Percentiles rank a stretch among this genome's conserved stretches.
These are phyloP conservation scores for Ceratobasidium sp. DNA, from an alignment of 1,284 basidiomycete species.

Conservation along the genomic window DNA sequence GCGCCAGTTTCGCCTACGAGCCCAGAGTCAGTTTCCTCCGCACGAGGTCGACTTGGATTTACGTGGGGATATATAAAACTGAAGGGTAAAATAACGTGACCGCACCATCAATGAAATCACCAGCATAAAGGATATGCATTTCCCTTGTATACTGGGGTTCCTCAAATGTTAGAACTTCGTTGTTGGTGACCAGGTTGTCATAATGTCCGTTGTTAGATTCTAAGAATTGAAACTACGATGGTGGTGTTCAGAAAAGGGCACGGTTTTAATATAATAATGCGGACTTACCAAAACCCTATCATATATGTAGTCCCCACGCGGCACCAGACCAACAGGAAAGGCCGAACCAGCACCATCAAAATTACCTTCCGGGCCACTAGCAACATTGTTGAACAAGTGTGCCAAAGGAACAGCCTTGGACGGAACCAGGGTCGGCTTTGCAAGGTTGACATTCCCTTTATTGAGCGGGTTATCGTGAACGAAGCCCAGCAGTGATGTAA, in stretches of 20 bases:
- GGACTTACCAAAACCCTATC: constrained; percentile 16
- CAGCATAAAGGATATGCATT: constrained; percentile 50
- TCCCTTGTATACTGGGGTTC: constrained; percentile 45
- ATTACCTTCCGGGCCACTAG: constrained; percentile 39
- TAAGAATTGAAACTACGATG: constrained; percentile 16
- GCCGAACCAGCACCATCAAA: constrained; percentile 36
- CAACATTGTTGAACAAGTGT: constrained; percentile 32
- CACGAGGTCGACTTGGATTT: background rate
- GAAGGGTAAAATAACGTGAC: background rate
- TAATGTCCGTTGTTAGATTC: background rate
- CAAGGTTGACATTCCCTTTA: background rate
- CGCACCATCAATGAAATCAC: constrained; percentile 49
- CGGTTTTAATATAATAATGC: background rate
- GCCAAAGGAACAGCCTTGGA: constrained; percentile 10
- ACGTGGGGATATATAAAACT: background rate
- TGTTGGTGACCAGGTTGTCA: constrained; percentile 23
- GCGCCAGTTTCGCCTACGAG: constrained; percentile 47
- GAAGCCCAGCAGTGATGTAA: background rate
- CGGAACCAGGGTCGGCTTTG: background rate
- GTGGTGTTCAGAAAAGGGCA: background rate
- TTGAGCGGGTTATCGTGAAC: background rate
- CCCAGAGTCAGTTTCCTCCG: background rate
- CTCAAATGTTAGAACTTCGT: constrained; percentile 6
- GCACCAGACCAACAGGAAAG: constrained; percentile 7
- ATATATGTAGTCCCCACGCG: constrained; percentile 2